Evolutionary conservation across 2,329 filamentous ascomycete genomes (phyloP).

Genomic region (Hypoxylon sp.): DNA sequence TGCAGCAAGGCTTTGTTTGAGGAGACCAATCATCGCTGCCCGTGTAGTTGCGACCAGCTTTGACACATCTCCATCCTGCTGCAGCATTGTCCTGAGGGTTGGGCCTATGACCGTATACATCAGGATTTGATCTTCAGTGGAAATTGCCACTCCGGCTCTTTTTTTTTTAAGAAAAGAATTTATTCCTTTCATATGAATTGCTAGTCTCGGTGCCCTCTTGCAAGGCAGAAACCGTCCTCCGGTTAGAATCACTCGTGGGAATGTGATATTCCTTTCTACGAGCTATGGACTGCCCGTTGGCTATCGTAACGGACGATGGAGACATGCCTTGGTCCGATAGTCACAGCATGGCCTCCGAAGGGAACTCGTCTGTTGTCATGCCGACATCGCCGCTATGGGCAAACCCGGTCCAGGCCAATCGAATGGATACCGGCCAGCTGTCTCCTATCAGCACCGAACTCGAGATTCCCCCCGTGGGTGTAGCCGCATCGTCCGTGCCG

Average conservation of each 20-base stretch:
- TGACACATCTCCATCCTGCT: slow-evolving; percentile 45
- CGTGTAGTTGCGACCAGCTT: slow-evolving; percentile 42
- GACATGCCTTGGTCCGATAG: slow-evolving; percentile 63
- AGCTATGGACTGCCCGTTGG: slow-evolving; percentile 64
- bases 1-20: slow-evolving; percentile 41
- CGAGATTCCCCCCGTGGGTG: slow-evolving; percentile 56
- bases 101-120: slow-evolving; percentile 47
- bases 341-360: slow-evolving; percentile 63
- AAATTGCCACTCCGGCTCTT: slow-evolving; percentile 46
- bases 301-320: slow-evolving; percentile 60
- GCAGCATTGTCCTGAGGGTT: slow-evolving; percentile 45
- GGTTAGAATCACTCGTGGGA: slow-evolving; percentile 41
- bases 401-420: slow-evolving; percentile 50
- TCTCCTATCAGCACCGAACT: slow-evolving; percentile 68
- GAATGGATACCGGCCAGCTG: slow-evolving; percentile 63
- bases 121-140: slow-evolving; percentile 48
- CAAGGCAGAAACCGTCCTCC: slow-evolving; percentile 31
- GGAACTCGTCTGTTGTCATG: slow-evolving; percentile 55
- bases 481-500: slow-evolving; percentile 59
- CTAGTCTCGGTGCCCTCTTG: slow-evolving; percentile 24
- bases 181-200: slow-evolving; percentile 35
- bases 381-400: slow-evolving; percentile 58
- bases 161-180: slow-evolving; percentile 23
- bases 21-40: slow-evolving; percentile 38
- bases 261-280: slow-evolving; percentile 61